These are phyloP conservation scores for Candida anutae DNA, from an alignment of 1,139 yeast genomes.

Conservation along the genomic window DNA sequence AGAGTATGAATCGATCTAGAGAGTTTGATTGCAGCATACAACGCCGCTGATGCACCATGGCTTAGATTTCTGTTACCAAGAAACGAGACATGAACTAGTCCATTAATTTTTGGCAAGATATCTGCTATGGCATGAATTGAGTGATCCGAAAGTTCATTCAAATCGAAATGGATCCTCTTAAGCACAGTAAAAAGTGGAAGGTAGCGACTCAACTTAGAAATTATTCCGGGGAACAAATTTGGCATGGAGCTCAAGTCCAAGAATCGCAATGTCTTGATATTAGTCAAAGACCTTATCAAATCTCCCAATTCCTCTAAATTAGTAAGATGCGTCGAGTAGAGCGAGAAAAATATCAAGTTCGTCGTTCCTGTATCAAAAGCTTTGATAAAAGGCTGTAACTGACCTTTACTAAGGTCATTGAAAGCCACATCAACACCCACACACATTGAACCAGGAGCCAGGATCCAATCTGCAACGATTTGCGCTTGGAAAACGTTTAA, in stretches of 20 bases:
- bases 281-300: conserved; percentile 43
- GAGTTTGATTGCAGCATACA: conserved; percentile 63
- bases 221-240: conserved; percentile 61
- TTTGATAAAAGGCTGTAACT: conserved; percentile 43
- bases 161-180: conserved; percentile 71
- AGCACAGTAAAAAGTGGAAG: conserved; percentile 61
- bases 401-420: conserved; percentile 57
- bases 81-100: conserved; percentile 70
- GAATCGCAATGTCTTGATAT: conserved; percentile 53
- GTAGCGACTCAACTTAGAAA: conserved; percentile 51
- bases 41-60: conserved; percentile 53
- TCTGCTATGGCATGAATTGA: conserved; percentile 63
- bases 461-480: conserved; percentile 56
- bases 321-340: conserved; percentile 58
- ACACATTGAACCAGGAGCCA: conserved; percentile 43
- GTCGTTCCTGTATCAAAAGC: conserved; percentile 25
- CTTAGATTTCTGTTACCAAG: conserved; percentile 55
- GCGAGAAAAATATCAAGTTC: conserved; percentile 51
- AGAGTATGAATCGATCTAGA: conserved; percentile 60
- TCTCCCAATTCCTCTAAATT: conserved; percentile 48
- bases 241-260: conserved; percentile 75
- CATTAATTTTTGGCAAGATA: conserved; percentile 59
- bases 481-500: conserved; percentile 50
- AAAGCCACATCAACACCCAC: conserved; percentile 83
- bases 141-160: conserved; percentile 56